phyloP scores from a whole-genome alignment of 148 eudicot genomes.

The Rhododendron vialii region DNA sequence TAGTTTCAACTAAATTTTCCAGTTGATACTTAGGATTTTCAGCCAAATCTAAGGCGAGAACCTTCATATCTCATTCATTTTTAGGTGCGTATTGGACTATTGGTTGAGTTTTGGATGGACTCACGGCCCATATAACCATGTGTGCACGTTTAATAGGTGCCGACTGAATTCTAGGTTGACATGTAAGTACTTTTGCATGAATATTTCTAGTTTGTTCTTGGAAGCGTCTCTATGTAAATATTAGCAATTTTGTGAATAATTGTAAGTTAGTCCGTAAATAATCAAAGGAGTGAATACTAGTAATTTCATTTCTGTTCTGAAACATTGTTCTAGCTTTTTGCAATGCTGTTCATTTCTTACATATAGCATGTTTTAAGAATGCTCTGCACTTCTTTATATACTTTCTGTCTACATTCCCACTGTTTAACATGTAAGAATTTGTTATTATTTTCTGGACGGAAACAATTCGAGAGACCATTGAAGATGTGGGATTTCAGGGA shows the following conservation, averaged over 20 bases:
- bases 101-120: neutral
- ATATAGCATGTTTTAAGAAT: neutral
- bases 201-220: too few relatives aligned
- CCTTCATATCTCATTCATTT: neutral
- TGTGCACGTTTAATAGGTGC: too few relatives aligned
- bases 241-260: too few relatives aligned
- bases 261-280: too few relatives aligned
- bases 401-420: neutral
- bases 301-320: too few relatives aligned
- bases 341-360: neutral
- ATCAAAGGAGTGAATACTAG: too few relatives aligned
- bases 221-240: too few relatives aligned
- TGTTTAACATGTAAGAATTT: neutral
- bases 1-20: neutral
- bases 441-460: neutral
- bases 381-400: neutral
- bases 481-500: conserved; percentile 60
- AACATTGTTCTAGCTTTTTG: neutral
- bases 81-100: neutral
- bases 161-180: too few relatives aligned
- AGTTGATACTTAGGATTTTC: neutral
- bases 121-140: too few relatives aligned
- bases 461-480: conserved; percentile 23
- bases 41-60: neutral
- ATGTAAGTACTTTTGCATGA: too few relatives aligned